These are phyloP conservation scores for Mollisia scopiformis DNA, from an alignment of 2,329 filamentous ascomycete species.

Conservation along the genomic window DNA sequence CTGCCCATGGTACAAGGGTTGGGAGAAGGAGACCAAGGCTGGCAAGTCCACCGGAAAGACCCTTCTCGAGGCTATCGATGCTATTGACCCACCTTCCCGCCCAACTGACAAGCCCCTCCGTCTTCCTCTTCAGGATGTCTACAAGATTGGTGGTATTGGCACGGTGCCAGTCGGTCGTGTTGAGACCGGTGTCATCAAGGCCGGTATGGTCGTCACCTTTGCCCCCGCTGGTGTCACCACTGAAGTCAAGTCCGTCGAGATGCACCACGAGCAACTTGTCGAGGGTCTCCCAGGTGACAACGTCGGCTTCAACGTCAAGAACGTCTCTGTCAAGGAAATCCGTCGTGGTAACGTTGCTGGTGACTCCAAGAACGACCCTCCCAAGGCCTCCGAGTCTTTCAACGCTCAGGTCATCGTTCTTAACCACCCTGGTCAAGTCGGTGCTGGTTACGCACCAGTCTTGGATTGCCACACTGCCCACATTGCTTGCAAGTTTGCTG, in stretches of 20 bases:
- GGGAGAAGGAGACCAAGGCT: conserved; percentile 97
- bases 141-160: conserved; percentile 99
- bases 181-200: conserved; percentile 93
- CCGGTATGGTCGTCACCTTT: conserved; percentile 95
- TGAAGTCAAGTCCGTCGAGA: conserved; percentile 99
- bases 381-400: conserved; percentile 87
- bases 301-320: conserved; percentile 99
- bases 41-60: conserved; percentile 92
- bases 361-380: conserved; percentile 99
- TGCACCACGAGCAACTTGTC: conserved; percentile 99
- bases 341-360: conserved; percentile 99
- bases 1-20: conserved; percentile 99
- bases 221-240: conserved; percentile 98
- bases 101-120: conserved; percentile 99
- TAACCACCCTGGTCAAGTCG: conserved; percentile 99
- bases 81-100: conserved; percentile 90
- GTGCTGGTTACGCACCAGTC: conserved; percentile 98
- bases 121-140: conserved; percentile 99
- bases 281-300: conserved; percentile 99
- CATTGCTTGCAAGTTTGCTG: conserved; percentile 99
- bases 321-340: conserved; percentile 99
- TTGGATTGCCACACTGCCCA: conserved; percentile 99
- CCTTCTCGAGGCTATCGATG: conserved; percentile 97
- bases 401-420: conserved; percentile 99
- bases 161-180: conserved; percentile 99